Evolutionary conservation across 768 basidiomycete genomes (phyloP), one percentile per base, ranked within the genome.

Genomic region (Kwoniella sp.): DNA sequence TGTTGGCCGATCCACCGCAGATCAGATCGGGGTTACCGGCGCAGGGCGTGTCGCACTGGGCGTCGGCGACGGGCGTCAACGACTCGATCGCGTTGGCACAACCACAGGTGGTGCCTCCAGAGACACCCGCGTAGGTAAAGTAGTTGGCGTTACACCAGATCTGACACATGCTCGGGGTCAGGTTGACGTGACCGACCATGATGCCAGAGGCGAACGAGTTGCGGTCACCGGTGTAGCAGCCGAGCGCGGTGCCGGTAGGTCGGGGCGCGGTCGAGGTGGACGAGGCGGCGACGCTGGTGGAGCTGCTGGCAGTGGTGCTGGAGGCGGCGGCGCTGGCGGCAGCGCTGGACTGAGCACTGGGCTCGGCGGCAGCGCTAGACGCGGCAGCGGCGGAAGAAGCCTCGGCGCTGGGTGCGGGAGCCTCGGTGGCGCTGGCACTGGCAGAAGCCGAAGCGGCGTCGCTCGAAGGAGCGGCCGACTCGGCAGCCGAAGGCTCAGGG

Each of bases 111-210:
- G 51, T 56, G 19, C 63, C 66, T 11, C 38, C 39, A 9, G 51
- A 59, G 19, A 58, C 22, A 26, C 58, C 58, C 5, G 64, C 38
- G 45, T 63, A 66, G 11, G 59, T 42, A 45, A 53, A 60, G 22
- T 50, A 46, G 40, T 66, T 66, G 44, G 52, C 57, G 28, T 57
- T 48, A 50, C 67, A 69, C 62, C 62, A 66, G 28, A 58, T 40
- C 34, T 59, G 52, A 50, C 67, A 69, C 46, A 55, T 60, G 15
- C 50, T 34, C 1, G 60, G 57, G 3, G 62, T 64, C 39, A 69
- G 41, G 25, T 46, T 56, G 31, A 32, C 48, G 55, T 50, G 42
- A 4, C 43, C 48, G 5, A 62, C 59, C 53, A 68, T 64, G 41
- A 52, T 38, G 22, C 46, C 47, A 5, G 42, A 44, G 9, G 47